Conservation (phyloP, 768 basidiomycete genomes). For the Podaxis sp. region DNA sequence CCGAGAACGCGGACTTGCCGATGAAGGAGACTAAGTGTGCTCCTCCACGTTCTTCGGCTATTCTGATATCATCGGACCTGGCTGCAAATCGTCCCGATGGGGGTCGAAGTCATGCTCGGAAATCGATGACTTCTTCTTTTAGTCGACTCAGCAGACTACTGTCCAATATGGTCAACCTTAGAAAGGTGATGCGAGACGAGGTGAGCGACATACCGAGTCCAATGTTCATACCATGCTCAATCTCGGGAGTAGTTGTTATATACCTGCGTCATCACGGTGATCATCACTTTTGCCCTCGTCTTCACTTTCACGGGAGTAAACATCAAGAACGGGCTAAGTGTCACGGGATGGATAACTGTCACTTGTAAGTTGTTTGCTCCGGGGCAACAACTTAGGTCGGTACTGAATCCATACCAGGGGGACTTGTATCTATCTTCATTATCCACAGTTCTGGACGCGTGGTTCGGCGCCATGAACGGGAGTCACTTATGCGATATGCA, state of each 20-base stretch:
- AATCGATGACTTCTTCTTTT: conserved; percentile 25
- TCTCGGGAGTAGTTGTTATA: conserved; percentile 44
- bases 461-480: conserved; percentile 59
- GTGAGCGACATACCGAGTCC: conserved; percentile 31
- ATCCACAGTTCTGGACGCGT: conserved; percentile 63
- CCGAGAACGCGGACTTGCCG: background rate
- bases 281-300: conserved; percentile 47
- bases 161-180: conserved; percentile 54
- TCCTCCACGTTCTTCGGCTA: background rate
- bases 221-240: background rate
- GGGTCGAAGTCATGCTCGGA: conserved; percentile 13
- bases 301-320: conserved; percentile 52
- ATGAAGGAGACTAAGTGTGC: background rate
- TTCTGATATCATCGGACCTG: conserved; percentile 1
- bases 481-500: conserved; percentile 51
- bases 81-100: conserved; percentile 1
- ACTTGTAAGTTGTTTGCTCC: conserved; percentile 43
- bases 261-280: conserved; percentile 51
- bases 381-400: conserved; percentile 1
- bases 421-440: conserved; percentile 51
- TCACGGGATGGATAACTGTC: conserved; percentile 51
- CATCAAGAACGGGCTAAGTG: conserved; percentile 41
- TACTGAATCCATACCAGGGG: conserved; percentile 39
- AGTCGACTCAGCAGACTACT: conserved; percentile 49
- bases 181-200: conserved; percentile 61